Evolutionary conservation across 495 filamentous ascomycete genomes (phyloP), one percentile per base, ranked within the genome.

Genomic region (Beverwykella pulmonaria): DNA sequence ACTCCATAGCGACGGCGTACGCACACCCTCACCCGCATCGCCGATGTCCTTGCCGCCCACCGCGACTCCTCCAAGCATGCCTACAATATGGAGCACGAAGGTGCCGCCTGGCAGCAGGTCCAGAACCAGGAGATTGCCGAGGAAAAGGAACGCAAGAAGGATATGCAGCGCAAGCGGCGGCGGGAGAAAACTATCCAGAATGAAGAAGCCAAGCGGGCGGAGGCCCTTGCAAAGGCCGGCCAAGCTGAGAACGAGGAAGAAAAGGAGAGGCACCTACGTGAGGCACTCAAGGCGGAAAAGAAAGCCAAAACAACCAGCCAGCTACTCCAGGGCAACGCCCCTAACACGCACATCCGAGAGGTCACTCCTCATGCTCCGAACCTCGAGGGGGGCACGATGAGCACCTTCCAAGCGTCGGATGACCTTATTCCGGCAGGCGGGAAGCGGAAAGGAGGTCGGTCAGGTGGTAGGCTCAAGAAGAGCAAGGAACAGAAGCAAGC

Each of bases 91-190:
- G 71, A 73, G 30, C 81, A 89, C 69, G 86, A 87, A 71, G 81
- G 86, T 4, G 87, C 86, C 15, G 94, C 93, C 19, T 81, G 92
- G 56, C 84, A 89, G 48, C 88, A 96, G 69, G 93, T 98, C 1
- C 90, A 94, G 63, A 87, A 90, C 59, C 90, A 90, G 66, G 94
- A 97, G 74, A 82, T 97, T 8, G 89, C 90, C 60, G 92, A 94
- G 53, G 94, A 99, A 75, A 99, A 98, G 76, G 95, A 98, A 77
- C 91, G 95, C 27, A 99, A 99, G 83, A 99, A 99, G 80, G 94
- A 98, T 67, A 96, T 97, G 90, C 94, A 99, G 73, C 89, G 95
- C 25, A 98, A 97, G 79, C 87, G 94, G 25, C 88, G 94, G n/a
- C 87, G 94, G 20, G 94, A 98, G 75, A 97, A 97, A 78, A 96